phyloP scores from a whole-genome alignment of 768 basidiomycete species.

The Pulveroboletus sp. region DNA sequence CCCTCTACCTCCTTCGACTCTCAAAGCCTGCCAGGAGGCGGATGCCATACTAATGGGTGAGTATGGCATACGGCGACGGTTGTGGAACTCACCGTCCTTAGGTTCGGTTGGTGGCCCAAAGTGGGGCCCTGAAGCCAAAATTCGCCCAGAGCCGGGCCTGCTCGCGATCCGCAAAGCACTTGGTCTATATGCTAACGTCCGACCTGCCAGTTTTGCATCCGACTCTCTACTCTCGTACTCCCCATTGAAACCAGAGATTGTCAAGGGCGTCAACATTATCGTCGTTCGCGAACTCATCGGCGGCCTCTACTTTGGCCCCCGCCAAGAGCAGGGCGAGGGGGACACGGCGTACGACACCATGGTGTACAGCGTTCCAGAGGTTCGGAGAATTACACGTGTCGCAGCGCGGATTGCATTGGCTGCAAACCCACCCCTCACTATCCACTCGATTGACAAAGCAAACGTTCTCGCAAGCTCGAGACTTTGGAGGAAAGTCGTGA shows the following conservation, averaged over 20 bases:
- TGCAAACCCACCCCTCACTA: conserved; percentile 75
- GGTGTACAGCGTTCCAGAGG: conserved; percentile 87
- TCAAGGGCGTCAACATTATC: conserved; percentile 83
- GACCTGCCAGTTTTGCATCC: conserved; percentile 92
- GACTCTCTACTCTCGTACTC: conserved; percentile 83
- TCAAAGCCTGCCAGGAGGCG: conserved; percentile 85
- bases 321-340: conserved; percentile 76
- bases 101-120: conserved; percentile 99
- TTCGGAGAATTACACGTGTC: conserved; percentile 91
- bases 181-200: conserved; percentile 96
- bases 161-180: conserved; percentile 85
- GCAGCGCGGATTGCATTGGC: conserved; percentile 89
- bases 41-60: conserved; percentile 95
- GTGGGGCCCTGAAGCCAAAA: conserved; percentile 86
- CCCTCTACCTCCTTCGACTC: conserved; percentile 77
- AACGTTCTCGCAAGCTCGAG: conserved; percentile 95
- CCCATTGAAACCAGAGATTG: conserved; percentile 83
- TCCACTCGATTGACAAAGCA: conserved; percentile 97
- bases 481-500: conserved; percentile 91
- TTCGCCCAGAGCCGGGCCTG: conserved; percentile 91
- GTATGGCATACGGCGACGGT: conserved; percentile 12
- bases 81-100: conserved; percentile 29
- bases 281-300: conserved; percentile 96
- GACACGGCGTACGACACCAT: conserved; percentile 88
- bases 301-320: conserved; percentile 91